Evolutionary conservation across 768 basidiomycete species (phyloP), one percentile per base, ranked within the genome.

Genomic region (Porpolomopsis calyptriformis): DNA sequence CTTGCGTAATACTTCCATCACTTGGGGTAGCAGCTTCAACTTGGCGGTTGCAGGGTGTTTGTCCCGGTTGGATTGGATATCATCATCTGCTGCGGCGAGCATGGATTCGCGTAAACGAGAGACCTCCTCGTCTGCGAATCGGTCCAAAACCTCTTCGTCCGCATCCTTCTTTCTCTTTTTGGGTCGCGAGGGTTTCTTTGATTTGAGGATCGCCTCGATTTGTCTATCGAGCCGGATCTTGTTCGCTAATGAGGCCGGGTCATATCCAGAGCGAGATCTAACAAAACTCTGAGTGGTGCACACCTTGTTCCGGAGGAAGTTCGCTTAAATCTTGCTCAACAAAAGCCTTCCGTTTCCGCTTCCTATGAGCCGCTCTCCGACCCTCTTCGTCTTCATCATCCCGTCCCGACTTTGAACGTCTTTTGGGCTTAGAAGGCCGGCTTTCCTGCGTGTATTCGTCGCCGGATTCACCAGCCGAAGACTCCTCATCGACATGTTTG

Each of bases 1-100:
- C 94, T 93, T 97, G 64, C 91, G 84, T 47, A 99, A 72, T 3
- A 88, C 82, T 10, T 87, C 85, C 78, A 96, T 85, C 20, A 94
- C 94, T 53, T 88, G 81, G n/a, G 82, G 78, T 23, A 99, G 71
- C 57, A 92, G 69, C 45, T 71, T 77, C 25, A 97, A 75, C 64
- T 99, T 99, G 34, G 78, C 71, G 9, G 79, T 77, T 9, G 92
- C 96, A 0, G 93, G 92, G 9, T 78, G 57, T 55, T 85, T 87
- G 26, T 83, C 80, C 41, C 73, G 65, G 61, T 94, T 94, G 4
- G 87, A 74, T 42, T 79, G 75, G 29, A 81, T 74, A 57, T 99
- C 94, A 48, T 83, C 80, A 5, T 85, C 82, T 2, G 86, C 91
- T 2, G 93, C 94, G 9, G 68, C 67, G 38, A 85, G 72, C 94